Evolutionary conservation across 805 yeast genomes (phyloP).

Genomic region (Ogataea thermomethanolica): DNA sequence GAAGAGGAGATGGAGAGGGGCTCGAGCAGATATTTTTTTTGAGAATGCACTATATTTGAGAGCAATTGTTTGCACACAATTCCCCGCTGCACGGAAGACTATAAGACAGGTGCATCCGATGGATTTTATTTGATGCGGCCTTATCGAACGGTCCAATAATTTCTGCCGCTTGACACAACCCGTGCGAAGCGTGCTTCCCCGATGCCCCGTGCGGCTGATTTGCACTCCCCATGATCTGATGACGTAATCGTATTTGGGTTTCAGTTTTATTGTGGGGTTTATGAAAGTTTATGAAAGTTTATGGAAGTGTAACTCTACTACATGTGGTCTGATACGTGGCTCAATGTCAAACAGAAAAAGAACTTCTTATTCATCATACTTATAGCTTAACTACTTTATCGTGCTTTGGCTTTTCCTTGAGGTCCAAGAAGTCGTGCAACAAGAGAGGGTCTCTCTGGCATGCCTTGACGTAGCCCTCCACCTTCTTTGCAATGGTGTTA

Average conservation of each 20-base stretch:
- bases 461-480: constrained; percentile 28
- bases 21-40: background rate
- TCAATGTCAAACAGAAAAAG: constrained; percentile 12
- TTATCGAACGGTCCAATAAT: constrained; percentile 7
- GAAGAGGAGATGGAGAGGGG: constrained; percentile 21
- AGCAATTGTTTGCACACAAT: background rate
- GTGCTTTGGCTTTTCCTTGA: constrained; percentile 29
- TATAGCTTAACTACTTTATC: constrained; percentile 19
- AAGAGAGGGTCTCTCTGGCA: constrained; percentile 24
- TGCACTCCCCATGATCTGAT: background rate
- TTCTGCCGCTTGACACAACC: background rate
- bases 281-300: background rate
- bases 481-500: constrained; percentile 69
- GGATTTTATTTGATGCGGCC: constrained; percentile 8
- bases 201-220: constrained; percentile 4
- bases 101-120: constrained; percentile 3
- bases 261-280: constrained; percentile 5
- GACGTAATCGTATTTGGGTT: constrained; percentile 1
- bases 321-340: background rate
- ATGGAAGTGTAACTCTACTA: background rate
- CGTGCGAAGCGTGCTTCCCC: constrained; percentile 3
- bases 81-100: constrained; percentile 14
- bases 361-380: constrained; percentile 8
- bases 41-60: background rate
- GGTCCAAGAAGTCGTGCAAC: constrained; percentile 32